Base-by-base conservation (phyloP, 2,329 filamentous ascomycete species). In the Ascocoryne sarcoides region DNA sequence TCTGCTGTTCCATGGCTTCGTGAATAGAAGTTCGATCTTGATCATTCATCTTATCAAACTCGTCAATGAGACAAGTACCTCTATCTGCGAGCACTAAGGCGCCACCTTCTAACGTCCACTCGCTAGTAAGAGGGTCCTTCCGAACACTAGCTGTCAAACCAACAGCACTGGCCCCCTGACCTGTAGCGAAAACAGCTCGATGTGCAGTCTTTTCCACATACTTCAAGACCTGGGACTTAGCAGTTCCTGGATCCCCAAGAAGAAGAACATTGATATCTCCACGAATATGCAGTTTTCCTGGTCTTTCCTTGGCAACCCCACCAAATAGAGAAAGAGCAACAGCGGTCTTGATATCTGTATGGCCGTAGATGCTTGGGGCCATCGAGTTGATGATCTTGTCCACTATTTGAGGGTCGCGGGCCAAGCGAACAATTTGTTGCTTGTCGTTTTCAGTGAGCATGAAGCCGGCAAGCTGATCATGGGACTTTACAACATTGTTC, bases 31-130 rank as follows among this genome's bases (percentile, higher is more conserved):
- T 96, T 50, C 92, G 79, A 62, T 98, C 92, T 60, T 96, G 88
- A 61, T 98, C 92, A 62, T 96, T 96, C 92, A 98, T 98, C 73
- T 98, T 98, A 75, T 98, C 92, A 56, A 98, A 98, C 65, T 98
- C 92, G 56, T 98, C 92, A 48, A 98, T 98, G 20, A 98, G 71
- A 58, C 92, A 96, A 12, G 87, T 95, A 30, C 92, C 92, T 50
- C 86, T 83, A 61, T 98, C 92, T 12, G 92, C 92, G 41, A 98
- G 76, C 56, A 98, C 92, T 9, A 98, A 72, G 3, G 92, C 92
- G 58, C 92, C 92, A 48, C 92, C 92, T 66, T 98, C 92, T 2
- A 98, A 70, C 4, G 92, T 96, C 90, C 92, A 98, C 65, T 98
- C 92, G 61, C 83, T 85, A 2, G 92, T 98, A 59, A 96, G 70